phyloP scores from a whole-genome alignment of 352 stramenopile species.

The Paralagenidium karlingii region DNA sequence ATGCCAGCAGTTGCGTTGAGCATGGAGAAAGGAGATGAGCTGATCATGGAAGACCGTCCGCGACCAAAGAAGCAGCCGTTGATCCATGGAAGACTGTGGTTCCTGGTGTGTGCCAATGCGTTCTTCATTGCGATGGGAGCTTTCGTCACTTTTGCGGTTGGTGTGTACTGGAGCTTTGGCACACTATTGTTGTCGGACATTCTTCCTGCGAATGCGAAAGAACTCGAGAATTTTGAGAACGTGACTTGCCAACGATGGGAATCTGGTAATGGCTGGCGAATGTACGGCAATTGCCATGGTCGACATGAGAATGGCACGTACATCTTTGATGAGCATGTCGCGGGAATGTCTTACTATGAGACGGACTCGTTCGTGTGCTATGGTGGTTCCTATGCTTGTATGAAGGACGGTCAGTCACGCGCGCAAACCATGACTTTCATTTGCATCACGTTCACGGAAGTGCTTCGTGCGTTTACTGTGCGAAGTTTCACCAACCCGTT shows the following conservation, averaged over 20 bases:
- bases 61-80: slow-evolving; percentile 37
- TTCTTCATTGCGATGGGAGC: slow-evolving; percentile 29
- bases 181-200: slow-evolving; percentile 33
- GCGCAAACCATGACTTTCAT: slow-evolving; percentile 71
- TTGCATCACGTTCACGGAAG: slow-evolving; percentile 49
- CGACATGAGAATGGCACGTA: slow-evolving; percentile 22
- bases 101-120: slow-evolving; percentile 43
- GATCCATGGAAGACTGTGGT: slow-evolving; percentile 49
- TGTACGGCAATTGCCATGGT: slow-evolving; percentile 41
- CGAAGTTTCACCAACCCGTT: slow-evolving; percentile 56
- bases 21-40: slow-evolving; percentile 51
- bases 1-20: slow-evolving; percentile 64
- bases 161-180: slow-evolving; percentile 67
- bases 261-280: slow-evolving; percentile 31
- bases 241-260: slow-evolving; percentile 46
- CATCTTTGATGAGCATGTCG: slow-evolving; percentile 31
- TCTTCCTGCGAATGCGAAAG: slow-evolving; percentile 16
- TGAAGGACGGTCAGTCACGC: slow-evolving; percentile 37
- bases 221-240: slow-evolving; percentile 43
- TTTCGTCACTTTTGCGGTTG: slow-evolving; percentile 33
- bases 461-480: slow-evolving; percentile 65
- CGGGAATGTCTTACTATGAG: slow-evolving; percentile 14
- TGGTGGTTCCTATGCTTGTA: slow-evolving; percentile 41
- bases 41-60: slow-evolving; percentile 50
- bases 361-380: slow-evolving; percentile 32